These are phyloP conservation scores for Phytophthora cryptogea DNA, from an alignment of 352 stramenopile genomes.

Conservation along the genomic window DNA sequence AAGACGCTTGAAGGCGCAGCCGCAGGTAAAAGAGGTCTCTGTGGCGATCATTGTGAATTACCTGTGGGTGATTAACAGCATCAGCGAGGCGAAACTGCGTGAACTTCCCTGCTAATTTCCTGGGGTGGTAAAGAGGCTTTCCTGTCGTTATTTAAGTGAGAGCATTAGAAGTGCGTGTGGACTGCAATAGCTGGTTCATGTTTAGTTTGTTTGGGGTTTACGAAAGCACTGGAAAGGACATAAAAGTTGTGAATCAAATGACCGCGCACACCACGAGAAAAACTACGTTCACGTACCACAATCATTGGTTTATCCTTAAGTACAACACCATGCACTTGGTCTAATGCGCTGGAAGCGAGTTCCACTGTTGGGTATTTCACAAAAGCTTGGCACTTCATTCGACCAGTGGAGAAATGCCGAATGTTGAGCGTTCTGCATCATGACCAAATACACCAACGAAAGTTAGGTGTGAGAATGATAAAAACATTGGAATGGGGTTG, in stretches of 20 bases:
- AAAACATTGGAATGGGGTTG: not conserved
- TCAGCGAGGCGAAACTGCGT: slow-evolving; percentile 77
- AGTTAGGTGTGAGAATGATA: not conserved
- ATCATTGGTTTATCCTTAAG: slow-evolving; percentile 81
- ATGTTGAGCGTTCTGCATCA: slow-evolving; percentile 49
- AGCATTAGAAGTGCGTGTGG: slow-evolving; percentile 12
- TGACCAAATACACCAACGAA: not conserved
- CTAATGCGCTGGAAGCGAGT: slow-evolving; percentile 52
- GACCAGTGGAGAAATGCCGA: slow-evolving; percentile 74
- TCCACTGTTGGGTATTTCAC: slow-evolving; percentile 63
- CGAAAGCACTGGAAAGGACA: slow-evolving; percentile 37
- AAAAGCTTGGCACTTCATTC: slow-evolving; percentile 90
- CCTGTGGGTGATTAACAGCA: slow-evolving; percentile 87
- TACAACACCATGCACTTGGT: slow-evolving; percentile 70
- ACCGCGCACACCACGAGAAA: slow-evolving; percentile 12
- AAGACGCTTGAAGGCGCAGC: slow-evolving; percentile 42
- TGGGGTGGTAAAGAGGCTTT: slow-evolving; percentile 12
- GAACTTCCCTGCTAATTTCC: slow-evolving; percentile 23
- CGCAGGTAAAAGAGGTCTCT: slow-evolving; percentile 45
- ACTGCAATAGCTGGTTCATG: slow-evolving; percentile 11
- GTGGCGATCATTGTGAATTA: slow-evolving; percentile 75
- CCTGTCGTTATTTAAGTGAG: slow-evolving; percentile 29
- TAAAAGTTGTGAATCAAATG: slow-evolving; percentile 31
- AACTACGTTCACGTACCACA: slow-evolving; percentile 58
- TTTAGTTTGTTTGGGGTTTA: slow-evolving; percentile 29